These are phyloP conservation scores for Termitomyces sp. DNA, from an alignment of 768 basidiomycete species.

Conservation along the genomic window DNA sequence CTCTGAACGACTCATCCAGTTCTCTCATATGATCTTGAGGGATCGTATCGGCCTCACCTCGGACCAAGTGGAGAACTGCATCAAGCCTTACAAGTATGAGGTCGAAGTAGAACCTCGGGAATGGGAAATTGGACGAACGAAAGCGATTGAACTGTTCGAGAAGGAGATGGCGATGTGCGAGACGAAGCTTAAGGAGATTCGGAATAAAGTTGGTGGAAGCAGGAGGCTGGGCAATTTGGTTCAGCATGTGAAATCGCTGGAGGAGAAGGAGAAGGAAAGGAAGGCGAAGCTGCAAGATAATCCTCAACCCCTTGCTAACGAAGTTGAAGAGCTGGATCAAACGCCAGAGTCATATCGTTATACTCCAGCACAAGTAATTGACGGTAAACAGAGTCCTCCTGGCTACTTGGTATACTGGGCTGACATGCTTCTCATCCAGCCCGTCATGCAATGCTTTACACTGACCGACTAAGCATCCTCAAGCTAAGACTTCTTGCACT, in stretches of 20 bases:
- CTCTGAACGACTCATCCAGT: conserved; percentile 85
- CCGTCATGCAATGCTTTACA: conserved; percentile 88
- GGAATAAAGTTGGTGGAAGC: conserved; percentile 84
- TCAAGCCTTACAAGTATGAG: conserved; percentile 99
- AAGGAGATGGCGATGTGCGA: conserved; percentile 85
- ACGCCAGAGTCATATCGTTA: conserved; percentile 81
- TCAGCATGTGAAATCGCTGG: conserved; percentile 75
- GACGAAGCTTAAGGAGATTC: conserved; percentile 80
- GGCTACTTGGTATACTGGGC: neutral
- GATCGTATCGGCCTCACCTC: conserved; percentile 93
- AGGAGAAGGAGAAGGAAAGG: conserved; percentile 71
- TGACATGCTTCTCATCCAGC: conserved; percentile 43
- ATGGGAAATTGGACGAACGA: conserved; percentile 83
- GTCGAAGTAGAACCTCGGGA: conserved; percentile 91
- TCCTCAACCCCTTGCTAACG: conserved; percentile 20
- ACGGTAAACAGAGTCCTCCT: conserved; percentile 56
- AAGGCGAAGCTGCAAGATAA: conserved; percentile 48
- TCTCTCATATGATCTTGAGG: conserved; percentile 89
- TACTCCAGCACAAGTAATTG: conserved; percentile 86
- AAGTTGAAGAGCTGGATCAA: conserved; percentile 28
- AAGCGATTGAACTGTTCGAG: conserved; percentile 77
- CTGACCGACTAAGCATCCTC: conserved; percentile 75
- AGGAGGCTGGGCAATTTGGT: conserved; percentile 76
- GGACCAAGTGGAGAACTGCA: conserved; percentile 99
- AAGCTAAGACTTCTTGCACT: conserved; percentile 85